Base-by-base conservation (phyloP, 257 asterid species). In the Solanum pennellii region DNA sequence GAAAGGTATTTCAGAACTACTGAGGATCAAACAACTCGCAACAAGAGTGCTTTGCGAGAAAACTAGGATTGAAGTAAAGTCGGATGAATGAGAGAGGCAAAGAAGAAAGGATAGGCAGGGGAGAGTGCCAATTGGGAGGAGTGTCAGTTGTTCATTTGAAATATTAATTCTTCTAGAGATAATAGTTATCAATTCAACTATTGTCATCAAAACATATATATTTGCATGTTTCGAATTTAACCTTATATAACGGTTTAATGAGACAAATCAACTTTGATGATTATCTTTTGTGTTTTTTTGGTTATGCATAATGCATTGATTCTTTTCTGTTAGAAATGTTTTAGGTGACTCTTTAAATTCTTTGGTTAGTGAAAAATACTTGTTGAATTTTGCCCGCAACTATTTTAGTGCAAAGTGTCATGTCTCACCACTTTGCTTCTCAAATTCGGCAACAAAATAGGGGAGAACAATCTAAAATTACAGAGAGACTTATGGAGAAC, bases 1-100 rank as follows among this genome's bases (percentile, higher is more conserved):
- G 89, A 91, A 83, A 93, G 93, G 49, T 94, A 65, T 89, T 94
- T 94, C 1, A 86, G 93, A 59, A 75, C 88, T 69, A 91, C 90
- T 7, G 90, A 85, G 86, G 96, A 92, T 86, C 86, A 94, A 83
- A 90, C 69, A 72, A n/a, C 83, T 12, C 80, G 87, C 82, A 92
- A 86, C 82, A 89, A 72, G 88, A 87, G 39, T 20, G 82, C 68
- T 29, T 69, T 69, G 5, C 84, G 60, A 47, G 89, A 83, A 47
- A 69, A 2, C 56, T 39, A 37, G 66, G 47, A 10, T 5, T 73
- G 6, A 2, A 37, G 83, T n/a, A 47, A 89, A 77, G n/a, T 84
- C 31, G 86, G 94, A 88, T 56, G 90, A 88, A 42, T 45, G 75
- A 47, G 89, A 87, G 92, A 88, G 84, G 88, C 91, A 71, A 42